A percentile compares a stretch with the other conserved stretches of the same genome.
Evolutionary conservation across 108 stramenopile species (phyloP).

Genomic region (Nitzschia sp.): DNA sequence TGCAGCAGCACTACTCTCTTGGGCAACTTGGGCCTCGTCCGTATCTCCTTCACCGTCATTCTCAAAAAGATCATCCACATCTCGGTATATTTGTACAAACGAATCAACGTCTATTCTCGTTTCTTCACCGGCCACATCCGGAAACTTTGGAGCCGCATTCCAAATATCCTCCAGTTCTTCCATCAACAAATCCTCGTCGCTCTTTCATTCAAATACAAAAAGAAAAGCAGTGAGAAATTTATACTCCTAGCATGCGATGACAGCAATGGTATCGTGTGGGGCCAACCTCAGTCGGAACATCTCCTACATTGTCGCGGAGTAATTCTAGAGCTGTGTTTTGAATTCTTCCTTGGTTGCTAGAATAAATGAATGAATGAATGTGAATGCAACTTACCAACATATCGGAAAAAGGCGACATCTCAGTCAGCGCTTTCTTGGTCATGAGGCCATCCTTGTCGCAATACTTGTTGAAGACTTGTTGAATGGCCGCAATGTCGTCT

Average conservation of each 20-base stretch:
- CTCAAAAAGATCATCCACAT: constrained; percentile 86
- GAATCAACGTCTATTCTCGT: constrained; percentile 64
- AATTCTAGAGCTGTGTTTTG: constrained; percentile 48
- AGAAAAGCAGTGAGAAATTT: not conserved
- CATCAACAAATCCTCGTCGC: constrained; percentile 58
- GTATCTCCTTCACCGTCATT: constrained; percentile 16
- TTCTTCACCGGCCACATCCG: constrained; percentile 16
- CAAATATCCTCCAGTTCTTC: constrained; percentile 72
- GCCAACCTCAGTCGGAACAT: constrained; percentile 8
- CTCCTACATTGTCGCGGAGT: constrained; percentile 56
- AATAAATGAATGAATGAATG: not conserved
- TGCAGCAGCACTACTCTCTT: constrained; percentile 7
- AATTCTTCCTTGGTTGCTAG: constrained; percentile 38
- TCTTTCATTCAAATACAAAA: constrained; percentile 13
- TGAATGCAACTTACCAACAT: constrained; percentile 53
- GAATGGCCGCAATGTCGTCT: constrained; percentile 8
- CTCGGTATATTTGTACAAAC: constrained; percentile 74
- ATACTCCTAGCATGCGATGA: not conserved
- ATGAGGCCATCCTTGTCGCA: constrained; percentile 58
- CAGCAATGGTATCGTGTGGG: not conserved
- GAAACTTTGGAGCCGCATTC: constrained; percentile 59
- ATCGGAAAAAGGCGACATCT: constrained; percentile 51
- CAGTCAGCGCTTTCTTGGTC: constrained; percentile 40
- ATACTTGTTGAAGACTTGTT: constrained; percentile 50
- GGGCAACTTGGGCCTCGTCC: constrained; percentile 17